Conservation (phyloP, 371 early-diverging fungal genomes). For the Dichotomocladium elegans region DNA sequence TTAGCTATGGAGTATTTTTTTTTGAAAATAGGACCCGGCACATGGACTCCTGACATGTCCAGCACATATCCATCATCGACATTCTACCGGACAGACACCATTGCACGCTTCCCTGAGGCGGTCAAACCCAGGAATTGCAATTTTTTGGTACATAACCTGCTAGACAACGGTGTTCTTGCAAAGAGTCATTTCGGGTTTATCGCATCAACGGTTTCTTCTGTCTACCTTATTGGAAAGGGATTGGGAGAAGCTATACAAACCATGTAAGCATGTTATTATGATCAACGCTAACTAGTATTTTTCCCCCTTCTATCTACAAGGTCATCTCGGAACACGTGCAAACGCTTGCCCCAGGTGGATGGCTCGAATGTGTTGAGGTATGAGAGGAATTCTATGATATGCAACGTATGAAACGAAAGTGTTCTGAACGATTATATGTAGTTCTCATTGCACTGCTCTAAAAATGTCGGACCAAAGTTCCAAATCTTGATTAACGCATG, state of each 20-base stretch:
- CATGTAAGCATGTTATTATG: no score
- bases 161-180: slow-evolving; percentile 47
- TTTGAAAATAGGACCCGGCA: no score
- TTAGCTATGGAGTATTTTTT: no score
- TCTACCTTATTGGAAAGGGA: slow-evolving; percentile 19
- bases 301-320: not conserved
- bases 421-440: not conserved
- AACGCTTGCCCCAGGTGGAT: slow-evolving; percentile 37
- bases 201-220: slow-evolving; percentile 40
- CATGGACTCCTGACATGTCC: slow-evolving; percentile 15
- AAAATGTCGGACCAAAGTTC: slow-evolving; percentile 2
- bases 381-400: no score
- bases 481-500: not conserved
- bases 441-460: not conserved
- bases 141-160: slow-evolving; percentile 49
- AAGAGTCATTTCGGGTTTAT: slow-evolving; percentile 52
- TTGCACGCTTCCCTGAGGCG: slow-evolving; percentile 6
- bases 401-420: not conserved
- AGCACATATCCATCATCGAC: slow-evolving; percentile 10
- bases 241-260: no score
- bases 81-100: slow-evolving; percentile 13
- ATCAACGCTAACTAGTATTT: not conserved
- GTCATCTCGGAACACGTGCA: not conserved
- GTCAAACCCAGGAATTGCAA: slow-evolving; percentile 24
- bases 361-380: slow-evolving; percentile 38